Percentiles rank a stretch among this genome's conserved stretches.
Conservation (phyloP, 805 yeast genomes). For the Kuraishia capsulata region DNA sequence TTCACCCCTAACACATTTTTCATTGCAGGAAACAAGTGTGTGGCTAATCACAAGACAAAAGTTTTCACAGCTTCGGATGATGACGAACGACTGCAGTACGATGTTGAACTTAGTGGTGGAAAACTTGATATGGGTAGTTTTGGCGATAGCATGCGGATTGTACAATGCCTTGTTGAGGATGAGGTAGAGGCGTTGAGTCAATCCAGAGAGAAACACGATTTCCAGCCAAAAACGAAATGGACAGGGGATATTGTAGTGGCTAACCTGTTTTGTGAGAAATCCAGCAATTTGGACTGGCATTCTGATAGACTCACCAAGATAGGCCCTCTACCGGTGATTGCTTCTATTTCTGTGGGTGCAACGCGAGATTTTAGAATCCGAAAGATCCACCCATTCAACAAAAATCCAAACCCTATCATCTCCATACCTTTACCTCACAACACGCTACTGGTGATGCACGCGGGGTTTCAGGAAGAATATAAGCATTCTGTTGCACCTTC, state of each 20-base stretch:
- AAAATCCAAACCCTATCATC: slow-evolving; percentile 25
- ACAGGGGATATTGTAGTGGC: slow-evolving; percentile 42
- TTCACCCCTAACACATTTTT: slow-evolving; percentile 41
- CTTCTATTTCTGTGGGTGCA: slow-evolving; percentile 61
- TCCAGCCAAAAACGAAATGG: slow-evolving; percentile 37
- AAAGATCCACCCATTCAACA: slow-evolving; percentile 21
- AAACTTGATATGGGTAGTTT: slow-evolving; percentile 19
- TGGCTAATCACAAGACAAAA: slow-evolving; percentile 45
- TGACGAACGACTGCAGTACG: slow-evolving; percentile 4
- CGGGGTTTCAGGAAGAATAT: slow-evolving; percentile 70
- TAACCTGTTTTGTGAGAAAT: slow-evolving; percentile 42
- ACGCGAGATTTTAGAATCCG: slow-evolving; percentile 59
- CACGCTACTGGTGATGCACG: slow-evolving; percentile 61
- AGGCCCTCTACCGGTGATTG: slow-evolving; percentile 66
- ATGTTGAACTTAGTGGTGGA: slow-evolving; percentile 8
- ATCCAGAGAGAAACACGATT: slow-evolving; percentile 23
- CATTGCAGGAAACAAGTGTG: slow-evolving; percentile 53
- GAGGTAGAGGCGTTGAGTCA: slow-evolving; percentile 24
- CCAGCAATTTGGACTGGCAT: slow-evolving; percentile 60
- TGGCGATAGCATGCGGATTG: slow-evolving; percentile 29
- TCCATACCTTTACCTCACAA: slow-evolving; percentile 64
- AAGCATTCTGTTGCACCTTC: slow-evolving; percentile 55
- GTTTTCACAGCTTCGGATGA: slow-evolving; percentile 19
- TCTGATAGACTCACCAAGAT: slow-evolving; percentile 64
- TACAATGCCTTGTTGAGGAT: slow-evolving; percentile 29